A percentile compares a stretch with the other conserved stretches of the same genome.
Evolutionary conservation across 768 basidiomycete genomes (phyloP).

Genomic region (Clitopilus hobsonii): DNA sequence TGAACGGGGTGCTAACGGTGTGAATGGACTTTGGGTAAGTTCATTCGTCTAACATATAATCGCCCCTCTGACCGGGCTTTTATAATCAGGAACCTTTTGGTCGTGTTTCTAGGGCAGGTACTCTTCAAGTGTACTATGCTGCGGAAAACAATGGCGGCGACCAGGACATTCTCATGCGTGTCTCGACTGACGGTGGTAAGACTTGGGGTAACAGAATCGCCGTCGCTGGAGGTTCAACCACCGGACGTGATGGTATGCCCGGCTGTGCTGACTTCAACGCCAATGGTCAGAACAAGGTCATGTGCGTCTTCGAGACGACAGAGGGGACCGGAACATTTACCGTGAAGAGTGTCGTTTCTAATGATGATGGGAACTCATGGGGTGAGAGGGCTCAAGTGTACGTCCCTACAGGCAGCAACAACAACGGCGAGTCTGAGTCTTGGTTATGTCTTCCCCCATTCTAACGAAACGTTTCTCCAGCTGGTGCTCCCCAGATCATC

Average conservation of each 20-base stretch:
- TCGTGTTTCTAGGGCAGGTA: conserved; percentile 11
- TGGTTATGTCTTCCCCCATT: background rate
- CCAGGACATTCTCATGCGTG: conserved; percentile 19
- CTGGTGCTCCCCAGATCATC: conserved; percentile 14
- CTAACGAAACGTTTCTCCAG: conserved; percentile 3
- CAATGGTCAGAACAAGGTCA: conserved; percentile 3
- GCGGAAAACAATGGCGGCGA: conserved; percentile 14
- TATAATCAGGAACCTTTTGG: conserved; percentile 15
- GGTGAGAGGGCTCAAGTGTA: conserved; percentile 10
- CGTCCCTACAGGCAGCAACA: conserved; percentile 7
- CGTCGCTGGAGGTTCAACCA: conserved; percentile 13
- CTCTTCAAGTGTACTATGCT: conserved; percentile 17
- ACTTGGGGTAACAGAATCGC: conserved; percentile 12
- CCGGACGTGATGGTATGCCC: conserved; percentile 20
- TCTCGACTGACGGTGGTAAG: conserved; percentile 14
- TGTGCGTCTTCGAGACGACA: conserved; percentile 20
- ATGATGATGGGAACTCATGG: conserved; percentile 13
- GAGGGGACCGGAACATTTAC: conserved; percentile 12
- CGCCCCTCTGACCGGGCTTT: background rate
- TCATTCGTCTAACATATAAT: background rate
- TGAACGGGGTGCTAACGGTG: conserved; percentile 7
- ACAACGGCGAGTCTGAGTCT: conserved; percentile 13
- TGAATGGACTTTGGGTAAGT: conserved; percentile 17
- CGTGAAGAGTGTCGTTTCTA: conserved; percentile 17
- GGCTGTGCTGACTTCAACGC: conserved; percentile 10